Percentiles rank a stretch among this genome's conserved stretches.
These are phyloP conservation scores for Dryas octopetala DNA, from an alignment of 306 rosid species.

Conservation along the genomic window DNA sequence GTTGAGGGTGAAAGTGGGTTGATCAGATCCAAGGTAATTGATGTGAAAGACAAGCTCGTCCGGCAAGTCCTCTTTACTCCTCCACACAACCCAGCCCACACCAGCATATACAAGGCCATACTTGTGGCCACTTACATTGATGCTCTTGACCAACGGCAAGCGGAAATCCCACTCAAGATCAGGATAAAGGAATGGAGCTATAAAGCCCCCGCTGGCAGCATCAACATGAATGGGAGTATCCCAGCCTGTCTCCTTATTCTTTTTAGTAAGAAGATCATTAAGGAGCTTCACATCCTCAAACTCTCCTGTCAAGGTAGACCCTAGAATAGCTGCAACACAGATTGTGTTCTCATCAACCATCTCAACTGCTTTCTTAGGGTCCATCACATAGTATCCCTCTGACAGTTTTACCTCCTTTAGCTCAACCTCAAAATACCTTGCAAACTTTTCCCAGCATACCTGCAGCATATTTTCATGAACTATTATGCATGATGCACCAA, in stretches of 20 bases:
- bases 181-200: constrained; percentile 81
- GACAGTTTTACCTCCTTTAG: constrained; percentile 86
- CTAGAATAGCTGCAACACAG: constrained; percentile 91
- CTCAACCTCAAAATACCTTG: constrained; percentile 93
- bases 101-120: constrained; percentile 94
- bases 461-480: constrained; percentile 24
- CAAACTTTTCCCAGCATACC: constrained; percentile 99
- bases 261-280: constrained; percentile 55
- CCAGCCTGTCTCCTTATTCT: constrained; percentile 81
- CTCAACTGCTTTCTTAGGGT: constrained; percentile 82
- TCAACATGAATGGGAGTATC: constrained; percentile 71
- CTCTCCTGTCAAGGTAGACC: constrained; percentile 87
- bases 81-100: constrained; percentile 94
- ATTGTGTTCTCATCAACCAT: constrained; percentile 95
- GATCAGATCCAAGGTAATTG: constrained; percentile 92
- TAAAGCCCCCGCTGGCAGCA: constrained; percentile 89
- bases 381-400: constrained; percentile 84
- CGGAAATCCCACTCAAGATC: constrained; percentile 83
- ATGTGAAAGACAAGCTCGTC: constrained; percentile 84
- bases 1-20: constrained; percentile 91
- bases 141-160: constrained; percentile 74
- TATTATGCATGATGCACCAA: neutral
- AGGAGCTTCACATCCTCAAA: constrained; percentile 91
- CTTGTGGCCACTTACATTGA: constrained; percentile 90
- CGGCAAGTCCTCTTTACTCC: constrained; percentile 72